phyloP scores from a whole-genome alignment of 306 rosid genomes.

The Coriaria nepalensis region DNA sequence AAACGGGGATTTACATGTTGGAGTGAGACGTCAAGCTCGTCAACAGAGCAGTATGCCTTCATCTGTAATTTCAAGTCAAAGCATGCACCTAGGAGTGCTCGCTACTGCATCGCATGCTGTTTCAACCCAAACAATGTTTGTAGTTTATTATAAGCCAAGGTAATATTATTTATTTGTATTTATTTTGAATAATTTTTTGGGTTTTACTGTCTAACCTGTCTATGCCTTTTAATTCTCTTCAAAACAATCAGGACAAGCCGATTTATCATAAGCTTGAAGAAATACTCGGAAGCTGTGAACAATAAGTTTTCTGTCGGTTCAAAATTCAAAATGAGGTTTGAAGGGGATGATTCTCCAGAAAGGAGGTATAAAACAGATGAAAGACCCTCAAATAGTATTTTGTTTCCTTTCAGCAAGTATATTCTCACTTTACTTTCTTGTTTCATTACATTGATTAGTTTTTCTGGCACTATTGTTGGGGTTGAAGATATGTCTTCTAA shows the following conservation, averaged over 20 bases:
- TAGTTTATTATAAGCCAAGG: constrained; percentile 89
- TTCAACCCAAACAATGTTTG: constrained; percentile 57
- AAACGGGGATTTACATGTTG: constrained; percentile 71
- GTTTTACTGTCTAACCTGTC: no score
- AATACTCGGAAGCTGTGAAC: constrained; percentile 48
- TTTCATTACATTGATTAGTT: constrained; percentile 33
- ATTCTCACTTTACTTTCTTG: constrained; percentile 4
- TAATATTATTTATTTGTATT: neutral
- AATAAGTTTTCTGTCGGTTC: constrained; percentile 54
- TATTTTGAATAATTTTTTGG: neutral
- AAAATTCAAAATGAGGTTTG: constrained; percentile 78
- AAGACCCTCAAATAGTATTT: neutral
- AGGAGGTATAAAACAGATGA: constrained; percentile 39
- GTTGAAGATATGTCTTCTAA: constrained; percentile 63
- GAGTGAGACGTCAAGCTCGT: constrained; percentile 72
- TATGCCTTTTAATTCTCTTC: no score
- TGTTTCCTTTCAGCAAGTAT: neutral
- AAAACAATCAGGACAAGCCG: constrained; percentile 46
- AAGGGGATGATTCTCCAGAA: constrained; percentile 84
- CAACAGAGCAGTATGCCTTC: constrained; percentile 81
- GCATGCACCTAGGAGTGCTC: constrained; percentile 95
- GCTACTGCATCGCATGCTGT: constrained; percentile 98
- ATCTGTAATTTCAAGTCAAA: constrained; percentile 85
- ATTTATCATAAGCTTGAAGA: constrained; percentile 58
- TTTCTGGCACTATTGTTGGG: constrained; percentile 80